Percentiles rank a stretch among this genome's conserved stretches.
Evolutionary conservation across 73 alveolate species (phyloP).

Genomic region (Effrenium voratum): DNA sequence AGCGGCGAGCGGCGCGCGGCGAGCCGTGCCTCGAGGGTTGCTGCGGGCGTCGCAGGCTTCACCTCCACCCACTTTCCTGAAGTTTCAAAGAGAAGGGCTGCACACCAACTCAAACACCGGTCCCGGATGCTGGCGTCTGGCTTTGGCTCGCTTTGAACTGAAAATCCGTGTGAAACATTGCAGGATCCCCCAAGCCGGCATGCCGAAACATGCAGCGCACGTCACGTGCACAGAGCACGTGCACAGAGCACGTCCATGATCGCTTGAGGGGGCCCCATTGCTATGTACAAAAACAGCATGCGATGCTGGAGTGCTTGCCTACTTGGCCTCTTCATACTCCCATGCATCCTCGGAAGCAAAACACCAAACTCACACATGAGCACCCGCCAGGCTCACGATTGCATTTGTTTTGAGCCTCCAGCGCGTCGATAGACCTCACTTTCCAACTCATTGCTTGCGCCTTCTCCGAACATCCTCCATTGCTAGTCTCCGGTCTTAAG

Average conservation of each 20-base stretch:
- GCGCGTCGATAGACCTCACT: constrained; percentile 60
- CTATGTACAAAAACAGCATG: background rate
- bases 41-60: constrained; percentile 86
- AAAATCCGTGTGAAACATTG: background rate
- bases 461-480: no score
- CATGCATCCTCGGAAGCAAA: constrained; percentile 43
- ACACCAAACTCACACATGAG: background rate
- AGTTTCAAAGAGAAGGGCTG: no score
- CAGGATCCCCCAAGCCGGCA: background rate
- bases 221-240: no score
- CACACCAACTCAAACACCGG: no score
- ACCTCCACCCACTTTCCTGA: constrained; percentile 94
- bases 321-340: constrained; percentile 52
- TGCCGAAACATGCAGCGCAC: no score
- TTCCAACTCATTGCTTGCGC: no score
- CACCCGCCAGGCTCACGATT: background rate
- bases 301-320: background rate
- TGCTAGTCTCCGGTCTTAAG: no score
- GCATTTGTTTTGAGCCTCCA: background rate
- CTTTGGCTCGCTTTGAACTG: no score
- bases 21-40: constrained; percentile 73
- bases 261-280: background rate
- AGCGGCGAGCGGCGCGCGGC: no score
- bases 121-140: no score
- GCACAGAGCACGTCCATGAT: background rate